Evolutionary conservation across 2,329 filamentous ascomycete species (phyloP), one percentile per base, ranked within the genome.

Genomic region (Cordyceps sp.): DNA sequence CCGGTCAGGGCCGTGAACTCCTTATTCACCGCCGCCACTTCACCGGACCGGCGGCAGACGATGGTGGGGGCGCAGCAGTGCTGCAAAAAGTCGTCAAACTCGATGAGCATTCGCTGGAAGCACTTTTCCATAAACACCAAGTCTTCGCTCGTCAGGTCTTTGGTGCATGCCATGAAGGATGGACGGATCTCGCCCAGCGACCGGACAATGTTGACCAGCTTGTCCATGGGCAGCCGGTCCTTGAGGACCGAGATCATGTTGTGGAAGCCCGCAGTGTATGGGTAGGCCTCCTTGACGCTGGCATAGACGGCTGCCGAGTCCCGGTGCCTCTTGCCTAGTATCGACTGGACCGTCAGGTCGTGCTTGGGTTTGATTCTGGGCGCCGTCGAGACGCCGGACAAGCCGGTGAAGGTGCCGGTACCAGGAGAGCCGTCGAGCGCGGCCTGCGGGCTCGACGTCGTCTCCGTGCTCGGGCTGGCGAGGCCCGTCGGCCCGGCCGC

Each of bases 81-180:
- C 35, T 82, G 75, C 61, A 94, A 80, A 42, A 92, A 90, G 41
- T 93, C 84, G 49, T 96, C 84, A 46, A 93, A 92, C 50, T 93
- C 85, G 47, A 85, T 84, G 10, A 96, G 64, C 0, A 84, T 92
- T 24, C 90, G 73, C 54, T 98, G 90, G 49, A 96, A 84, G 46
- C 82, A 92, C 57, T 93, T 93, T 53, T 98, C 90, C 80, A 93
- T 93, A 53, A 96, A 94, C 16, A 98, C 76, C 19, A 96, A 63
- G 53, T 98, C 90, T 45, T 90, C 78, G 14, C 77, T 66, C 40
- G 84, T 86, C 37, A 96, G 62, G n/a, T 83, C 85, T 46, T 82
- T 81, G 15, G 83, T 93, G 39, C 84, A 92, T 10, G 85, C 78
- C 39, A 96, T 88, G 49, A 98, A 90, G 0, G 85, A 90, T 2